phyloP scores from a whole-genome alignment of 805 yeast genomes.

The Candida railenensis region DNA sequence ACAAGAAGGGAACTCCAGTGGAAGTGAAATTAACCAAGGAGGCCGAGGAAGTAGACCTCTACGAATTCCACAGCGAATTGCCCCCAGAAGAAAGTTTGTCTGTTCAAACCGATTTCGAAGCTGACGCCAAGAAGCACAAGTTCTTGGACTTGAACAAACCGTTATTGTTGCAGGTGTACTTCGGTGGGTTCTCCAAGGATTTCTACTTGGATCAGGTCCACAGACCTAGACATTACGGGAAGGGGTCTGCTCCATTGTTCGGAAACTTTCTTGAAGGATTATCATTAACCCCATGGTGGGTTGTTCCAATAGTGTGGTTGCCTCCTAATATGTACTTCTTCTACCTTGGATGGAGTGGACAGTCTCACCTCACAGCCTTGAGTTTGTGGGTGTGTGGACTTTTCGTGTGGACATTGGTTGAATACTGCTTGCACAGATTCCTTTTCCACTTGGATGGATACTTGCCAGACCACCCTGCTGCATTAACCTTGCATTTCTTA shows the following conservation, averaged over 20 bases:
- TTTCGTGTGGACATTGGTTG: constrained; percentile 90
- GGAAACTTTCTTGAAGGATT: constrained; percentile 94
- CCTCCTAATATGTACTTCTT: constrained; percentile 72
- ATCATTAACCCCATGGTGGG: constrained; percentile 91
- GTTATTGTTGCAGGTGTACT: constrained; percentile 73
- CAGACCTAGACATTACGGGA: constrained; percentile 96
- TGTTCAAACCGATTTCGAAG: constrained; percentile 73
- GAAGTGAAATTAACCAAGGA: constrained; percentile 45
- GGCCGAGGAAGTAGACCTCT: constrained; percentile 26
- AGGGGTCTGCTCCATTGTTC: constrained; percentile 93
- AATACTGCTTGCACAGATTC: constrained; percentile 85
- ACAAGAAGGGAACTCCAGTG: constrained; percentile 55
- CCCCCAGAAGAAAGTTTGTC: constrained; percentile 74
- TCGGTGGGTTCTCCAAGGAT: constrained; percentile 75
- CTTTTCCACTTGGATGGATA: constrained; percentile 87
- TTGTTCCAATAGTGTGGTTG: constrained; percentile 83
- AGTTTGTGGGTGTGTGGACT: constrained; percentile 76
- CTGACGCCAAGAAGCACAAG: constrained; percentile 73
- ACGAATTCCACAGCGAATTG: constrained; percentile 54
- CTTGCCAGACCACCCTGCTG: constrained; percentile 76
- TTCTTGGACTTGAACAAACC: constrained; percentile 87
- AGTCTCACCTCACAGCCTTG: constrained; percentile 46
- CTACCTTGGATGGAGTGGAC: constrained; percentile 53
- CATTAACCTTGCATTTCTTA: constrained; percentile 81
- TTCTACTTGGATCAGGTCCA: constrained; percentile 95